Evolutionary conservation across 768 basidiomycete genomes (phyloP).

Genomic region (Leccinum ochraceum): DNA sequence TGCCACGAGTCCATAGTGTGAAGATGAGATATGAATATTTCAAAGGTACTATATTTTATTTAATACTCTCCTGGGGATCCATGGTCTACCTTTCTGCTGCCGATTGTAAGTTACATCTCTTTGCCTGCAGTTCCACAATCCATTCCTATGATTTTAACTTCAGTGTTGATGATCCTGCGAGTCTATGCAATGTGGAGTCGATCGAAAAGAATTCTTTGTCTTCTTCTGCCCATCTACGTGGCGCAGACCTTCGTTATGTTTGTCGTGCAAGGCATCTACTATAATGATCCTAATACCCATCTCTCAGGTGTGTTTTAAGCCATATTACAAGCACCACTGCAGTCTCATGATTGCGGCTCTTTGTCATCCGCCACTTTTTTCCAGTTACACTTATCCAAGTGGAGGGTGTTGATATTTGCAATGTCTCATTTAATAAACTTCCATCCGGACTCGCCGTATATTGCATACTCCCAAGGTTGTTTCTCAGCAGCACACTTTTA

Average conservation of each 20-base stretch:
- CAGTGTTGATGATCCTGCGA: conserved; percentile 16
- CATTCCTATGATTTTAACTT: not conserved
- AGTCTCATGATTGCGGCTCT: not conserved
- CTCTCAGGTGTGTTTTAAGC: conserved; percentile 3
- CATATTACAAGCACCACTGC: not conserved
- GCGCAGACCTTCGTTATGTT: not conserved
- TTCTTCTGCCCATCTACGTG: conserved; percentile 7
- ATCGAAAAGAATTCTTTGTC: conserved; percentile 7
- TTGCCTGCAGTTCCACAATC: too few relatives aligned
- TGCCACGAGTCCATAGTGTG: not conserved
- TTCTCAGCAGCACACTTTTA: not conserved
- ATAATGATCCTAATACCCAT: conserved; percentile 2
- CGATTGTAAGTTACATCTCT: conserved; percentile 7
- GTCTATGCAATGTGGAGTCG: conserved; percentile 16
- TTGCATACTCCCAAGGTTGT: not conserved
- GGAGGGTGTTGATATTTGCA: not conserved
- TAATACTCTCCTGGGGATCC: conserved; percentile 2
- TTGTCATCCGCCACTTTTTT: not conserved
- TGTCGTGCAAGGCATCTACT: conserved; percentile 3
- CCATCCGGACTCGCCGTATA: not conserved
- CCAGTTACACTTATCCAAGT: not conserved
- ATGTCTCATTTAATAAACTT: not conserved
- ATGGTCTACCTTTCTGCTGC: conserved; percentile 9
- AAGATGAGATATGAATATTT: not conserved
- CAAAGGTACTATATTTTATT: not conserved